phyloP scores from a whole-genome alignment of 129 eudicot species.

The Flaveria trinervia region DNA sequence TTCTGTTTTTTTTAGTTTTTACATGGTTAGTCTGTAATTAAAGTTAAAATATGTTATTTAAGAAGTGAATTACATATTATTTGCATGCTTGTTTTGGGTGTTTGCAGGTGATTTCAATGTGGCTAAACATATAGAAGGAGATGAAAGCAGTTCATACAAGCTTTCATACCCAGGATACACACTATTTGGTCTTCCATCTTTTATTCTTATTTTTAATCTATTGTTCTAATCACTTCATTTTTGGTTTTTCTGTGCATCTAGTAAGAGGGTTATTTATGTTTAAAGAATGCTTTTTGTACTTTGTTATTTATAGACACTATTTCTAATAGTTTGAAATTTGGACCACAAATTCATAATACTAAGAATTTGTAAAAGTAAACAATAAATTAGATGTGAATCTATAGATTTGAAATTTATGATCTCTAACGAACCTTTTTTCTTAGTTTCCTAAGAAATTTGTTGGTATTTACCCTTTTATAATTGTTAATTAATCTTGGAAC shows the following conservation, averaged over 20 bases:
- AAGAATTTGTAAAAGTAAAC: too few relatives aligned
- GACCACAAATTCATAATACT: too few relatives aligned
- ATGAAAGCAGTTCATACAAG: constrained; percentile 37
- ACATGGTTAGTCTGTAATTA: background rate
- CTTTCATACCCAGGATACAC: background rate
- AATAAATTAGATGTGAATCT: too few relatives aligned
- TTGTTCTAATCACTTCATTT: constrained; percentile 6
- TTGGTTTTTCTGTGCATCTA: background rate
- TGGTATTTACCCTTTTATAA: too few relatives aligned
- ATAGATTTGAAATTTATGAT: too few relatives aligned
- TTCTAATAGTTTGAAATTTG: too few relatives aligned
- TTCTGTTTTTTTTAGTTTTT: too few relatives aligned
- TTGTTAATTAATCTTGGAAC: too few relatives aligned
- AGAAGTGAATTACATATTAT: background rate
- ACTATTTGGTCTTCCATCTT: constrained; percentile 34
- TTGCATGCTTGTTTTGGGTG: background rate
- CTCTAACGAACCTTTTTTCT: too few relatives aligned
- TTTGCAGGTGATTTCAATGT: constrained; percentile 70
- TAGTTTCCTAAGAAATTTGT: too few relatives aligned
- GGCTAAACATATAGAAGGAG: constrained; percentile 46
- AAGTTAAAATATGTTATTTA: background rate
- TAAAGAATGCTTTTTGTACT: background rate
- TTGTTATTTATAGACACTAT: background rate
- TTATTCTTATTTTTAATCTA: constrained; percentile 13
- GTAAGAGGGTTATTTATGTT: background rate